phyloP scores from a whole-genome alignment of 2,329 filamentous ascomycete species.

The Exophiala bonariae region DNA sequence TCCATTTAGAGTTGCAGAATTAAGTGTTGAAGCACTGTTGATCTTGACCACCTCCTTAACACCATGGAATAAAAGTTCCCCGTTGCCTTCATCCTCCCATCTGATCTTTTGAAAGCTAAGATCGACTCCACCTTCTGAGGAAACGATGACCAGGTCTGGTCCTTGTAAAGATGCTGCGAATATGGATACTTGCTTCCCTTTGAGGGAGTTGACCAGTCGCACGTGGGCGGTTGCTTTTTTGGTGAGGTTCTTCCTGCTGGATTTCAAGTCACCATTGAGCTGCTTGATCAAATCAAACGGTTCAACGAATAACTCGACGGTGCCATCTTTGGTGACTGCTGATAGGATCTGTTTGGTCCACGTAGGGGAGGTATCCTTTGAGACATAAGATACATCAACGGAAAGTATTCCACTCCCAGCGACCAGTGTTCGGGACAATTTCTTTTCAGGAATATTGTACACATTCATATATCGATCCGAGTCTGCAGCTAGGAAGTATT shows the following conservation, averaged over 20 bases:
- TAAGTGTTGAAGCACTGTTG: constrained; percentile 43
- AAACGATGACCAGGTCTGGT: constrained; percentile 47
- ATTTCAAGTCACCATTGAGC: constrained; percentile 32
- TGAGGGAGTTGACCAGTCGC: constrained; percentile 44
- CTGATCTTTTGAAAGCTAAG: constrained; percentile 50
- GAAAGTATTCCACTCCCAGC: constrained; percentile 47
- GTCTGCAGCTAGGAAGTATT: constrained; percentile 50
- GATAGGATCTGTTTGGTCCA: constrained; percentile 42
- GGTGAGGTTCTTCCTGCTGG: constrained; percentile 39
- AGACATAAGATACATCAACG: constrained; percentile 37
- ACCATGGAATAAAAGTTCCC: constrained; percentile 43
- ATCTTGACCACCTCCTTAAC: constrained; percentile 44
- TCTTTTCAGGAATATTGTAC: constrained; percentile 44
- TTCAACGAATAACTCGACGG: constrained; percentile 51
- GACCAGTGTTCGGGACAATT: constrained; percentile 49
- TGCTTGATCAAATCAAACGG: constrained; percentile 43
- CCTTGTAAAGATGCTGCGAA: constrained; percentile 47
- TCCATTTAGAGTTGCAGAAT: constrained; percentile 54
- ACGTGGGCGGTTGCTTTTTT: constrained; percentile 46
- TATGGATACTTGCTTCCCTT: constrained; percentile 41
- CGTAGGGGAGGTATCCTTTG: constrained; percentile 20
- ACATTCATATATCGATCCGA: constrained; percentile 52
- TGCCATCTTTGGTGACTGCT: constrained; percentile 48
- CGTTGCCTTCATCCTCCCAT: constrained; percentile 47
- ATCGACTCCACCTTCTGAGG: constrained; percentile 51